Percentiles rank a stretch among this genome's conserved stretches.
These are phyloP conservation scores for Dissophora ornata DNA, from an alignment of 192 early-diverging fungal genomes.

Conservation along the genomic window DNA sequence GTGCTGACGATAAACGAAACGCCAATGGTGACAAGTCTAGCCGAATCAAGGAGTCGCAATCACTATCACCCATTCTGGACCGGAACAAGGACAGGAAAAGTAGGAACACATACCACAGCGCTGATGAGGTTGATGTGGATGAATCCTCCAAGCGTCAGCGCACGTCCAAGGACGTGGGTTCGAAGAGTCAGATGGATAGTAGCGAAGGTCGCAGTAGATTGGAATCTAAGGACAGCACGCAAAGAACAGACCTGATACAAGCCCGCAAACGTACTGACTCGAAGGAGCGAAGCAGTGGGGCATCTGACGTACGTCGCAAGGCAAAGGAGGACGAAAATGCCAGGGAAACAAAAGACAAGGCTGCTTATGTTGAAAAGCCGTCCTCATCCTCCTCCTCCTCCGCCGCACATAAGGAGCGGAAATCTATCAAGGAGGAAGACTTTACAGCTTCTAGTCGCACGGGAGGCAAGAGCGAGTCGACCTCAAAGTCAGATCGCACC, in stretches of 20 bases:
- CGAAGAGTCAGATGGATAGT: not conserved
- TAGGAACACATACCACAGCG: constrained; percentile 18
- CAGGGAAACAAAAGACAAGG: constrained; percentile 33
- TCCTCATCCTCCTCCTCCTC: not conserved
- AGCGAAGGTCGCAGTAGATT: constrained; percentile 14
- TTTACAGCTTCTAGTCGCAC: constrained; percentile 4
- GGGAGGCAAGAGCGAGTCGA: constrained; percentile 19
- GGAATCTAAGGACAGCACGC: constrained; percentile 25
- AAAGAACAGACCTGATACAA: not conserved
- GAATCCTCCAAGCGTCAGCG: constrained; percentile 1
- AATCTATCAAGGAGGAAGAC: constrained; percentile 22
- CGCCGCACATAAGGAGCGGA: constrained; percentile 11
- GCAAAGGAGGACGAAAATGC: constrained; percentile 28
- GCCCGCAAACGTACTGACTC: constrained; percentile 15
- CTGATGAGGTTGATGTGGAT: constrained; percentile 27
- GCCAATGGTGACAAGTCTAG: not conserved
- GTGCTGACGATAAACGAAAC: constrained; percentile 1
- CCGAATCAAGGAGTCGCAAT: constrained; percentile 26
- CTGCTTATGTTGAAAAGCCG: constrained; percentile 20
- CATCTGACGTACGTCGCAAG: constrained; percentile 14
- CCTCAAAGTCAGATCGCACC: constrained; percentile 29
- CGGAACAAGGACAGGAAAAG: constrained; percentile 16
- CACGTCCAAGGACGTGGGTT: constrained; percentile 9
- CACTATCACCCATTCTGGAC: constrained; percentile 29
- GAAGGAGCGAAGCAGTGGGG: constrained; percentile 2